A percentile compares a stretch with the other conserved stretches of the same genome.
Evolutionary conservation across 805 yeast species (phyloP).

Genomic region (Candida fluviatilis): DNA sequence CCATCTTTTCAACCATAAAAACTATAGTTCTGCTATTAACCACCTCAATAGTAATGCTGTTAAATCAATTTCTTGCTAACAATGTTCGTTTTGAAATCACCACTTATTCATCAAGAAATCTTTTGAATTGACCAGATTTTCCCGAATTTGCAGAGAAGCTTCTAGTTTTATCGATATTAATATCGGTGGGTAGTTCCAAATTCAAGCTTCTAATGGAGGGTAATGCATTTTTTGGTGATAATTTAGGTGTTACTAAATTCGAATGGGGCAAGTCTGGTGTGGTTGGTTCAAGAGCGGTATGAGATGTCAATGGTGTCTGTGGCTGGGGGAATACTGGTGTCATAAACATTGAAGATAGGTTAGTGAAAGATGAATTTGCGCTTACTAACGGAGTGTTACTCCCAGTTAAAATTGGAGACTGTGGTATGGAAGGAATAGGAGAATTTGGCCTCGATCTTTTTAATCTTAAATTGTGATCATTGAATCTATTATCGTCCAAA

Average conservation of each 20-base stretch:
- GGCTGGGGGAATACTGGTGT: constrained; percentile 17
- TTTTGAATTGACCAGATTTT: constrained; percentile 16
- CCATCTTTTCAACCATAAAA: too few relatives aligned
- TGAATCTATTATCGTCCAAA: constrained; percentile 45
- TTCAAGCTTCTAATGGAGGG: constrained; percentile 51
- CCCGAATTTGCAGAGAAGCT: constrained; percentile 16
- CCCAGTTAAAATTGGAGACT: constrained; percentile 37
- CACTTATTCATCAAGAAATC: constrained; percentile 4
- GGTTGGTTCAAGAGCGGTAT: constrained; percentile 5
- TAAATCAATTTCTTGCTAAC: too few relatives aligned
- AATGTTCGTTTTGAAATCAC: too few relatives aligned
- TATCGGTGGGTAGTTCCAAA: constrained; percentile 44
- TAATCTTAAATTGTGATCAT: constrained; percentile 40
- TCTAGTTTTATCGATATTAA: constrained; percentile 5
- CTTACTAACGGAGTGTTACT: constrained; percentile 38
- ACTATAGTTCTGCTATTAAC: too few relatives aligned
- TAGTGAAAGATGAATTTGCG: constrained; percentile 38
- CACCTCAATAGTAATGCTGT: too few relatives aligned
- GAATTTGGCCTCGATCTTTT: constrained; percentile 51
- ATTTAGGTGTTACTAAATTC: constrained; percentile 20
- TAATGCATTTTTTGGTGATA: constrained; percentile 23
- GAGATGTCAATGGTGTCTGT: constrained; percentile 9
- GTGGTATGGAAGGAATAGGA: constrained; percentile 40
- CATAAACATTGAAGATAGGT: constrained; percentile 33
- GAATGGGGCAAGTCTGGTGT: constrained; percentile 10